A percentile compares a stretch with the other conserved stretches of the same genome.
These are phyloP conservation scores for Penicillium soppii DNA, from an alignment of 495 filamentous ascomycete genomes.

Conservation along the genomic window DNA sequence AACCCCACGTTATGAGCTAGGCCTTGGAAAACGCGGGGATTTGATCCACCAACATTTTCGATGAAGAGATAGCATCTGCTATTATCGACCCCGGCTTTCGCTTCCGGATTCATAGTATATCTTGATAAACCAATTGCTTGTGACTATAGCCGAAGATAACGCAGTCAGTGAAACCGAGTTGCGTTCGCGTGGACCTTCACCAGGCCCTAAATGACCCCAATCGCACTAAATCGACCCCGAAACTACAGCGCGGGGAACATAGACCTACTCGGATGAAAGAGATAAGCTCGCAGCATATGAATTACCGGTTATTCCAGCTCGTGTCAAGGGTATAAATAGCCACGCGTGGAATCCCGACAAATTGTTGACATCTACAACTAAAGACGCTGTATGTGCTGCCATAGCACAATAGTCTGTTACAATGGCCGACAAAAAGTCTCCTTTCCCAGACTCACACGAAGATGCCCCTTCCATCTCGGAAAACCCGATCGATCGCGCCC, in stretches of 20 bases:
- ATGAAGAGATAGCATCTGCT: not conserved
- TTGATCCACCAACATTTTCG: not conserved
- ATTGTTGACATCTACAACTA: not conserved
- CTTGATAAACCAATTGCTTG: not conserved
- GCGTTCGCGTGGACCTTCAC: not conserved
- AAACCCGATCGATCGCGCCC: not conserved
- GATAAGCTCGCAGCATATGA: not conserved
- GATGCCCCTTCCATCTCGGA: not conserved
- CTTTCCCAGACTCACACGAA: not conserved
- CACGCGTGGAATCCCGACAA: not conserved
- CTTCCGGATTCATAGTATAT: not conserved
- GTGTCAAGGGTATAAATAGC: not conserved
- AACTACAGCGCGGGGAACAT: not conserved
- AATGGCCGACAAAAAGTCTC: slow-evolving; percentile 18
- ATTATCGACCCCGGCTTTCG: not conserved
- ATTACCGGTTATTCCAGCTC: not conserved
- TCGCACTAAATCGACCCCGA: not conserved
- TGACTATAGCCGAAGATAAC: too few relatives aligned
- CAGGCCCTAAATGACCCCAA: not conserved
- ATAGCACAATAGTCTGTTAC: not conserved
- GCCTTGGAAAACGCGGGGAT: slow-evolving; percentile 10
- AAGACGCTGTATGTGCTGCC: too few relatives aligned
- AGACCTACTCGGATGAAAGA: not conserved
- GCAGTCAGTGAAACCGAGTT: too few relatives aligned
- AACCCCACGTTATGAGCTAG: slow-evolving; percentile 6